Evolutionary conservation across 805 yeast genomes (phyloP).

Genomic region (Maudiozyma pseudohumilis): DNA sequence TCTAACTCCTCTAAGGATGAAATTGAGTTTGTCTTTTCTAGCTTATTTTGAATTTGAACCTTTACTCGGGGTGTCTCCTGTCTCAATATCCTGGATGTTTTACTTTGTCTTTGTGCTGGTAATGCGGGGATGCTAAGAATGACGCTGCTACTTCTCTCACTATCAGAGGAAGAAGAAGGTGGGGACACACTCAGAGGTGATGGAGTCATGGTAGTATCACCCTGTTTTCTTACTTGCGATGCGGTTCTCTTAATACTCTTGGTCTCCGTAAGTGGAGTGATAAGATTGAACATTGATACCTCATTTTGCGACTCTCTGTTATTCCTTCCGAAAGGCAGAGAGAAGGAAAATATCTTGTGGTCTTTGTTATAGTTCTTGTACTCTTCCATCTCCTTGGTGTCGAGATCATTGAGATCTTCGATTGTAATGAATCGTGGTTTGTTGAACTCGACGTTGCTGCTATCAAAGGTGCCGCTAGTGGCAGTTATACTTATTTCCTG

Average conservation of each 20-base stretch:
- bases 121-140: too few species aligned
- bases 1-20: conserved; percentile 55
- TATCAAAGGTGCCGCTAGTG: too few species aligned
- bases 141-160: too few species aligned
- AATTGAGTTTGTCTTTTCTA: conserved; percentile 45
- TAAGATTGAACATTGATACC: conserved; percentile 6
- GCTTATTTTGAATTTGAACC: conserved; percentile 22
- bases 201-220: too few species aligned
- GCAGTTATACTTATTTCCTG: too few species aligned
- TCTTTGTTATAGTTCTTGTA: conserved; percentile 7
- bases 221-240: too few species aligned
- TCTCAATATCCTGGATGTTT: background rate
- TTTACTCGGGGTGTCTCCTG: conserved; percentile 4
- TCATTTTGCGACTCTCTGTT: conserved; percentile 3
- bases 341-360: conserved; percentile 30
- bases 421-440: conserved; percentile 6
- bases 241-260: too few species aligned
- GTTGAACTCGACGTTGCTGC: background rate
- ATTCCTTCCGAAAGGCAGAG: conserved; percentile 33
- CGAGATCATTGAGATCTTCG: conserved; percentile 9
- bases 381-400: conserved; percentile 7
- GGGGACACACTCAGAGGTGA: too few species aligned
- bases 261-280: conserved; percentile 5
- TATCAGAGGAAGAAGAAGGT: too few species aligned
- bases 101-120: too few species aligned